Conservation (phyloP, 768 basidiomycete species). For the Austroboletus eburneus region DNA sequence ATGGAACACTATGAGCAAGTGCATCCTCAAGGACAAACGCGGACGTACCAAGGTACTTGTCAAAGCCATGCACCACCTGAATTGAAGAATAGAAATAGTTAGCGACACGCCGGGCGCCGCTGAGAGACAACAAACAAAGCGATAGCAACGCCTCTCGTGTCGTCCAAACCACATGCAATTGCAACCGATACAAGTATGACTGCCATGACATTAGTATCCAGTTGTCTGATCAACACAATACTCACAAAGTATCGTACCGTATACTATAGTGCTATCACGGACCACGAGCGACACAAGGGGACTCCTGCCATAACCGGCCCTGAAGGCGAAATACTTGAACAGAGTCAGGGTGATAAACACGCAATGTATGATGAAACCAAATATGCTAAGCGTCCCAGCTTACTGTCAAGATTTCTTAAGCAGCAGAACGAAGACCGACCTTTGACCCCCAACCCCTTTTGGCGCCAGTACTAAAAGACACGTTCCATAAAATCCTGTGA, state of each 20-base stretch:
- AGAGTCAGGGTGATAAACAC: constrained; percentile 12
- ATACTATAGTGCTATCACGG: not conserved
- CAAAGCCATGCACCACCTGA: constrained; percentile 13
- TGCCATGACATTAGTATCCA: not conserved
- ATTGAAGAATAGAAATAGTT: not conserved
- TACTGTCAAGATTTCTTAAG: not conserved
- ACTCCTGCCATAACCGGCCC: not conserved
- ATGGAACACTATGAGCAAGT: not conserved
- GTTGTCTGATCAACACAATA: too few relatives aligned
- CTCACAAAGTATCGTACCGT: too few relatives aligned
- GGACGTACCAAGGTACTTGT: constrained; percentile 12
- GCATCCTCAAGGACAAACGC: not conserved
- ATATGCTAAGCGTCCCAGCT: constrained; percentile 1
- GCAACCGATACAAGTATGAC: constrained; percentile 4
- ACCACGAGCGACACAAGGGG: not conserved
- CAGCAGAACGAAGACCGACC: not conserved
- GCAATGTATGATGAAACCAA: constrained; percentile 14
- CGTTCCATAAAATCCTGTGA: not conserved
- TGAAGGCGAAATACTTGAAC: constrained; percentile 15
- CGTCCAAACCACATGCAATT: not conserved
- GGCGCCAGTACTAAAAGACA: constrained; percentile 8
- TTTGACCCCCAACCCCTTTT: too few relatives aligned
- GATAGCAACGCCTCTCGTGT: not conserved
- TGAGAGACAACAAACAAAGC: constrained; percentile 9
- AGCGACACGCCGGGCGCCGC: not conserved